These are phyloP conservation scores for Coemansia umbellata DNA, from an alignment of 192 early-diverging fungal genomes.

Conservation along the genomic window DNA sequence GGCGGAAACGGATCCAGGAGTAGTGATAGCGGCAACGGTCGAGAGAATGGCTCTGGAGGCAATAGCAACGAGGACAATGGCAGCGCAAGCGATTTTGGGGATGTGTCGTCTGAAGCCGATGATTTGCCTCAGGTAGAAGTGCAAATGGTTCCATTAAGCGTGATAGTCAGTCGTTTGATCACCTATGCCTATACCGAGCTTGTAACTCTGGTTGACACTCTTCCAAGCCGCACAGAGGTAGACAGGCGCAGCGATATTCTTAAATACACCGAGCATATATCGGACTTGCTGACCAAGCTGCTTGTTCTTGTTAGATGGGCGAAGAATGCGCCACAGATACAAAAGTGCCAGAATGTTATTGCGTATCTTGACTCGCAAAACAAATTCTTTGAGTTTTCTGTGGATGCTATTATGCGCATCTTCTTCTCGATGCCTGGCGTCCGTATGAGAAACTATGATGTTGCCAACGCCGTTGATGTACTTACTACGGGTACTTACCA, in stretches of 20 bases:
- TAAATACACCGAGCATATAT: slow-evolving; percentile 59
- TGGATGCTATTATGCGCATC: slow-evolving; percentile 57
- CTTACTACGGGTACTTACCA: slow-evolving; percentile 81
- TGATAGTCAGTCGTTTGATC: slow-evolving; percentile 59
- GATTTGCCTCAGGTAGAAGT: slow-evolving; percentile 58
- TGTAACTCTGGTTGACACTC: slow-evolving; percentile 60
- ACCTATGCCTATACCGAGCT: slow-evolving; percentile 66
- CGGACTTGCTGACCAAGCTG: slow-evolving; percentile 67
- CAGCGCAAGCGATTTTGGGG: slow-evolving; percentile 1
- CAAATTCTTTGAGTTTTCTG: slow-evolving; percentile 55
- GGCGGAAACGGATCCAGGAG: not conserved
- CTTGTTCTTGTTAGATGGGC: slow-evolving; percentile 76
- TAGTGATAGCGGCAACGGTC: not conserved
- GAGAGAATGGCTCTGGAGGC: not conserved
- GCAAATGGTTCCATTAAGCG: slow-evolving; percentile 59
- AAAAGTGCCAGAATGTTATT: slow-evolving; percentile 65
- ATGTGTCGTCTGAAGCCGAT: slow-evolving; percentile 5
- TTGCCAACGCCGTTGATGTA: slow-evolving; percentile 79
- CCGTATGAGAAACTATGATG: slow-evolving; percentile 75
- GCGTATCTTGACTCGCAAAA: slow-evolving; percentile 63
- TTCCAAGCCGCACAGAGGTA: slow-evolving; percentile 56
- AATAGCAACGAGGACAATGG: slow-evolving; percentile 1
- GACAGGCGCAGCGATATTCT: slow-evolving; percentile 61
- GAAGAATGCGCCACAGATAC: slow-evolving; percentile 61
- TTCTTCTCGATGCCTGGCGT: slow-evolving; percentile 53